Evolutionary conservation across 148 eudicot genomes (phyloP).

Genomic region (Chenopodium album): DNA sequence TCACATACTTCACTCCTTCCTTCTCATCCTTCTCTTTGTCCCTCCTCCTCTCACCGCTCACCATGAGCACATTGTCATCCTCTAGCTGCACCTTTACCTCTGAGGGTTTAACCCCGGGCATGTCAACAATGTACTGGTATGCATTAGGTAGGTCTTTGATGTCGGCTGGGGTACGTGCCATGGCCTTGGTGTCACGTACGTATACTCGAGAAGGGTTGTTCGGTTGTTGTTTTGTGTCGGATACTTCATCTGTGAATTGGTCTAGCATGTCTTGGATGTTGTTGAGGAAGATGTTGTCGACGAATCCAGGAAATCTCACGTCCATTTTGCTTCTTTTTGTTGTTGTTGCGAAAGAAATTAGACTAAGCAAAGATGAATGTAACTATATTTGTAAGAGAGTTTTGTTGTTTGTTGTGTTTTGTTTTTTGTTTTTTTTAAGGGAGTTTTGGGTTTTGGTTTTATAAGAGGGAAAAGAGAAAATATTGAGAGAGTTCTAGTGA

Average conservation of each 20-base stretch:
- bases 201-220: slow-evolving; percentile 31
- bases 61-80: slow-evolving; percentile 50
- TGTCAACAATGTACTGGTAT: slow-evolving; percentile 55
- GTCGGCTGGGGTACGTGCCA: slow-evolving; percentile 59
- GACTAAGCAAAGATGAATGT: no score
- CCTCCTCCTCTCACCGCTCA: slow-evolving; percentile 55
- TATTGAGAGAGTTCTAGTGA: no score
- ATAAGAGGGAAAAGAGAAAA: no score
- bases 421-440: no score
- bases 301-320: not conserved
- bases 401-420: no score
- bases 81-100: slow-evolving; percentile 58
- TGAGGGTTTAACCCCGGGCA: slow-evolving; percentile 54
- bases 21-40: slow-evolving; percentile 42
- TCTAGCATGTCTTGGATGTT: slow-evolving; percentile 15
- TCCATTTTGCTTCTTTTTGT: not conserved
- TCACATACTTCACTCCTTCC: slow-evolving; percentile 50
- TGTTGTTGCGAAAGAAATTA: not conserved
- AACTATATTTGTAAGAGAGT: no score
- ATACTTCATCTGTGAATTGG: slow-evolving; percentile 5
- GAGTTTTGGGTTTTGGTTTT: not conserved
- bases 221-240: slow-evolving; percentile 23
- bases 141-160: slow-evolving; percentile 47
- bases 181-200: slow-evolving; percentile 57
- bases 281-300: not conserved